A percentile compares a stretch with the other conserved stretches of the same genome.
phyloP scores from a whole-genome alignment of 768 basidiomycete genomes.

The Boletus subparvulus region DNA sequence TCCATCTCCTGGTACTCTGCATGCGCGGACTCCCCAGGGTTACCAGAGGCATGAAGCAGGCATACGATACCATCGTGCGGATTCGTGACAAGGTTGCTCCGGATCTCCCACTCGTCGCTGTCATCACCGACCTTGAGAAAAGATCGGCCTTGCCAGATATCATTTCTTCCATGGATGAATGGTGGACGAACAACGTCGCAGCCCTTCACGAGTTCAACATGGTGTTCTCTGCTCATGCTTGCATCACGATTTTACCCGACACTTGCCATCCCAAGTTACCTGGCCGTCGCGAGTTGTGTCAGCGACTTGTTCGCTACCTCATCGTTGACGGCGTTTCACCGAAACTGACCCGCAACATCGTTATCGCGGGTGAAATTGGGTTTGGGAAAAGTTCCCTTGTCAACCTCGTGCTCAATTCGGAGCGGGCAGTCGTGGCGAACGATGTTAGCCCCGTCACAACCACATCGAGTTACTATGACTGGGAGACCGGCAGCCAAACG shows the following conservation, averaged over 20 bases:
- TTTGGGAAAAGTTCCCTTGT: conserved; percentile 32
- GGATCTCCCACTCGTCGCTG: conserved; percentile 23
- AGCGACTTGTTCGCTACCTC: conserved; percentile 13
- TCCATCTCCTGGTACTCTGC: conserved; percentile 29
- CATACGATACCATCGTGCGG: conserved; percentile 22
- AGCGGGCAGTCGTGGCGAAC: conserved; percentile 17
- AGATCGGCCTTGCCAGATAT: conserved; percentile 14
- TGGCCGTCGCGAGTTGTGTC: conserved; percentile 20
- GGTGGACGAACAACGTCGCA: conserved; percentile 38
- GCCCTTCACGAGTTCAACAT: conserved; percentile 34
- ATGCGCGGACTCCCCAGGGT: conserved; percentile 27
- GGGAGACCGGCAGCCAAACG: conserved; percentile 4
- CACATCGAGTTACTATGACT: conserved; percentile 10
- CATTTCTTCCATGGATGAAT: conserved; percentile 33
- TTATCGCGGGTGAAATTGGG: conserved; percentile 27
- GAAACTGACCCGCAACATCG: conserved; percentile 21
- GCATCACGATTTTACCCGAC: conserved; percentile 22
- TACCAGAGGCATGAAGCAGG: conserved; percentile 29
- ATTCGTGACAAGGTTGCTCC: conserved; percentile 21
- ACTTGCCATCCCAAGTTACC: conserved; percentile 21
- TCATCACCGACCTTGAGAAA: conserved; percentile 37
- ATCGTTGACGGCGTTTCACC: conserved; percentile 21
- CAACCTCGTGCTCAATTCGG: conserved; percentile 26
- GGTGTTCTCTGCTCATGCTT: conserved; percentile 29
- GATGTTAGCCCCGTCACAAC: conserved; percentile 21